phyloP scores from a whole-genome alignment of 148 eudicot species.

The Camellia granthamiana region DNA sequence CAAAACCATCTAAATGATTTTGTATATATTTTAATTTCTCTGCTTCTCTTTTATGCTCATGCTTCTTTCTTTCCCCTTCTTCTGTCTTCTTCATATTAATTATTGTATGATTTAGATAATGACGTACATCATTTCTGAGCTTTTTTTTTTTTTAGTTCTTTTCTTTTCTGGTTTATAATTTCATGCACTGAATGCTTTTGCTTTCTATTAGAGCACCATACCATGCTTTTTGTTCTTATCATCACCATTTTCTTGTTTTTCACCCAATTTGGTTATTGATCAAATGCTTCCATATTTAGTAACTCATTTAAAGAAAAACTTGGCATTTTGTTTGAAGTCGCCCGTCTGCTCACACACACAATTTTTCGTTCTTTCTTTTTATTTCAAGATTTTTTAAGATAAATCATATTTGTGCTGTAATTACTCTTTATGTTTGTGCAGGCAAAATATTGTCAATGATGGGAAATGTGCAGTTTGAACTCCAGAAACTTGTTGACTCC shows the following conservation, averaged over 20 bases:
- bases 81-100: neutral
- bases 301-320: neutral
- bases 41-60: neutral
- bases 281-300: neutral
- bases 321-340: neutral
- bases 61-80: slow-evolving; percentile 8
- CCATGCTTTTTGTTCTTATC: neutral
- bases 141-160: neutral
- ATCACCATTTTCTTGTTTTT: neutral
- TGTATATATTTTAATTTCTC: neutral
- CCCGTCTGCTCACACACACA: too few species aligned
- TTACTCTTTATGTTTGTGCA: slow-evolving; percentile 32
- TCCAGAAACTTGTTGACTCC: slow-evolving; percentile 79
- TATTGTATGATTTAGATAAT: neutral
- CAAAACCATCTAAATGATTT: neutral
- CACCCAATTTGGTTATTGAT: neutral
- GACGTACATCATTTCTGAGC: neutral
- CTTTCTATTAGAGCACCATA: neutral
- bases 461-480: slow-evolving; percentile 78
- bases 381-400: neutral
- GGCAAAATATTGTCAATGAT: slow-evolving; percentile 67
- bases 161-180: neutral
- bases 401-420: neutral
- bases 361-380: too few species aligned
- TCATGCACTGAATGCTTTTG: neutral